Conservation (phyloP, 257 asterid genomes). For the Ajuga chamaepitys region DNA sequence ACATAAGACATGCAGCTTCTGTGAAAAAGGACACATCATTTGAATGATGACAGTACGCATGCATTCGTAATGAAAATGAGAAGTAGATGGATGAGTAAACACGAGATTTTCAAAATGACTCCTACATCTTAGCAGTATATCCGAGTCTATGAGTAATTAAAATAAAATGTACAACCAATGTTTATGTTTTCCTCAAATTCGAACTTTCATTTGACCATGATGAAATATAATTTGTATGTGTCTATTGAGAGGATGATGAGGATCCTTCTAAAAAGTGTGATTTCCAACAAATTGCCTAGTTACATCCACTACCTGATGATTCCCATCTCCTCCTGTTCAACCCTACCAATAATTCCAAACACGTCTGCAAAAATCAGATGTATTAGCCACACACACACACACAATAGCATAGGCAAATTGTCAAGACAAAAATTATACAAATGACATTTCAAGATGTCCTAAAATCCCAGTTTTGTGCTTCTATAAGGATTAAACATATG, state of each 20-base stretch:
- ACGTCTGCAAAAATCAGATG: conserved; percentile 15
- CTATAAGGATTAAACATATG: not conserved
- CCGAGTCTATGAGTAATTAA: not conserved
- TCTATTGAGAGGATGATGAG: conserved; percentile 9
- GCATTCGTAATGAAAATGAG: not conserved
- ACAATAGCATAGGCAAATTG: not conserved
- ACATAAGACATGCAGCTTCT: not conserved
- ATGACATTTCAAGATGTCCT: not conserved
- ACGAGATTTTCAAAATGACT: not conserved
- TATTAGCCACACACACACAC: not conserved
- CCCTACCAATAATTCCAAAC: conserved; percentile 5
- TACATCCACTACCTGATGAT: conserved; percentile 11
- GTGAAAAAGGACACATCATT: not conserved
- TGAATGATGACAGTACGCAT: not conserved
- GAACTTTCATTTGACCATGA: not conserved
- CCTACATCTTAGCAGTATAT: not conserved
- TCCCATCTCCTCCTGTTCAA: conserved; percentile 10
- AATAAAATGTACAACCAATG: not conserved
- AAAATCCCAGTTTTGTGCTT: not conserved
- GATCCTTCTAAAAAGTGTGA: conserved; percentile 10
- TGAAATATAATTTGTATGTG: not conserved
- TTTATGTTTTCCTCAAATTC: not conserved
- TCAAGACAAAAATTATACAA: not conserved
- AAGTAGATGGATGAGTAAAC: not conserved
- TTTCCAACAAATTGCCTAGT: not conserved